Conservation (phyloP, 805 yeast species). For the Brettanomyces naardenensis region DNA sequence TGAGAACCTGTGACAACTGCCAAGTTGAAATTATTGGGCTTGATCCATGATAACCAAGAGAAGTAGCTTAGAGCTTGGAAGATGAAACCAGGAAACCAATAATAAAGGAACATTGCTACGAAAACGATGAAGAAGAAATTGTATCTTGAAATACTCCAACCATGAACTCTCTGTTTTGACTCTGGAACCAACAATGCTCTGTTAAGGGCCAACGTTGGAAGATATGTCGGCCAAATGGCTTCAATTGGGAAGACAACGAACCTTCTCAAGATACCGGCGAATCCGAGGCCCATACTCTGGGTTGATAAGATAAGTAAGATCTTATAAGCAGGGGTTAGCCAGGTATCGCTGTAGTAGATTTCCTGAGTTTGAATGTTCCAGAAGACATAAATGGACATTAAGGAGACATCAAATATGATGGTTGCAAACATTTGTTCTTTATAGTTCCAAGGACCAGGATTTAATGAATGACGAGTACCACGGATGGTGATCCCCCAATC, state of each 20-base stretch:
- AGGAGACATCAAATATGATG: slow-evolving; percentile 29
- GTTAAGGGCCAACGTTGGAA: slow-evolving; percentile 53
- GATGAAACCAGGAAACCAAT: slow-evolving; percentile 55
- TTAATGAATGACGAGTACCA: slow-evolving; percentile 34
- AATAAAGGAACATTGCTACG: slow-evolving; percentile 29
- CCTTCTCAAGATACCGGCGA: slow-evolving; percentile 56
- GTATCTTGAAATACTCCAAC: slow-evolving; percentile 53
- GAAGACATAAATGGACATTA: slow-evolving; percentile 26
- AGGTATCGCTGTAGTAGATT: slow-evolving; percentile 25
- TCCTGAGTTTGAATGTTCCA: slow-evolving; percentile 28
- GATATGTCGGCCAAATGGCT: slow-evolving; percentile 65
- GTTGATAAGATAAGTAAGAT: slow-evolving; percentile 45
- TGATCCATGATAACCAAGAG: slow-evolving; percentile 62
- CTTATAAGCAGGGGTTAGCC: slow-evolving; percentile 36
- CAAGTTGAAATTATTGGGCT: slow-evolving; percentile 49
- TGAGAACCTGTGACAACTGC: slow-evolving; percentile 58
- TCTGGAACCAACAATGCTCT: slow-evolving; percentile 41
- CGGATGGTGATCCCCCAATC: slow-evolving; percentile 31
- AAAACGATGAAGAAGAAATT: slow-evolving; percentile 38
- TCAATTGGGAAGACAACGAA: slow-evolving; percentile 55
- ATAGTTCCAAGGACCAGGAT: slow-evolving; percentile 58
- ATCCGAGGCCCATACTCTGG: slow-evolving; percentile 59
- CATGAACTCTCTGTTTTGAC: slow-evolving; percentile 41
- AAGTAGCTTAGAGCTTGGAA: slow-evolving; percentile 52
- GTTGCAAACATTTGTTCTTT: slow-evolving; percentile 65